These are phyloP conservation scores for Pyricularia pennisetigena DNA, from an alignment of 2,329 filamentous ascomycete species.

Conservation along the genomic window DNA sequence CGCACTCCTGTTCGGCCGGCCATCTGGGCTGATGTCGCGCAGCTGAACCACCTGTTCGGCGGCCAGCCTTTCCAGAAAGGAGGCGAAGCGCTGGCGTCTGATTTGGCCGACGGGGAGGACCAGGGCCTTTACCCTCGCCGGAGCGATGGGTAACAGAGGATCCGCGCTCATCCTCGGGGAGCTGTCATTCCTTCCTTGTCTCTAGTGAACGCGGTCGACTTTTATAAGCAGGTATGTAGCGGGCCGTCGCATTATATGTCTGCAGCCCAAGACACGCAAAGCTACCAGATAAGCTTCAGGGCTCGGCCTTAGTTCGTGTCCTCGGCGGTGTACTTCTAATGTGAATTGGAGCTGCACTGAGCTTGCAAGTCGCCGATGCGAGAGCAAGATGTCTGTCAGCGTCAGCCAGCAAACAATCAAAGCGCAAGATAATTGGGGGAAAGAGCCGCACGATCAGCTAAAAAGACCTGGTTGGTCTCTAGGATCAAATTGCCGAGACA, in stretches of 20 bases:
- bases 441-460: not conserved
- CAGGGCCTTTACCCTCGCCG: slow-evolving; percentile 81
- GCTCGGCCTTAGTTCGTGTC: not conserved
- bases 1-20: slow-evolving; percentile 77
- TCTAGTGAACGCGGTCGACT: not conserved
- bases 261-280: not conserved
- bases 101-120: slow-evolving; percentile 82
- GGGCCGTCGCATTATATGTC: not conserved
- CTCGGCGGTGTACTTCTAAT: not conserved
- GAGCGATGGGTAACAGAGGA: slow-evolving; percentile 81
- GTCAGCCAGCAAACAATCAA: not conserved
- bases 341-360: not conserved
- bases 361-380: not conserved
- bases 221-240: not conserved
- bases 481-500: not conserved
- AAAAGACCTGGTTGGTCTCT: not conserved
- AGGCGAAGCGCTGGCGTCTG: slow-evolving; percentile 67
- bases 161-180: slow-evolving; percentile 63
- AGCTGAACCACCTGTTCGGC: slow-evolving; percentile 73
- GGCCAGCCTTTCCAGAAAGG: slow-evolving; percentile 69
- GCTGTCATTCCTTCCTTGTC: slow-evolving; percentile 12
- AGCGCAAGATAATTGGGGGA: not conserved
- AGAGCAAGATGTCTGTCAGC: not conserved
- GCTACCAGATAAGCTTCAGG: not conserved
- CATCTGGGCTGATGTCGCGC: slow-evolving; percentile 78